A percentile compares a stretch with the other conserved stretches of the same genome.
phyloP scores from a whole-genome alignment of 140 eudicot species.

The Oenanthe javanica region DNA sequence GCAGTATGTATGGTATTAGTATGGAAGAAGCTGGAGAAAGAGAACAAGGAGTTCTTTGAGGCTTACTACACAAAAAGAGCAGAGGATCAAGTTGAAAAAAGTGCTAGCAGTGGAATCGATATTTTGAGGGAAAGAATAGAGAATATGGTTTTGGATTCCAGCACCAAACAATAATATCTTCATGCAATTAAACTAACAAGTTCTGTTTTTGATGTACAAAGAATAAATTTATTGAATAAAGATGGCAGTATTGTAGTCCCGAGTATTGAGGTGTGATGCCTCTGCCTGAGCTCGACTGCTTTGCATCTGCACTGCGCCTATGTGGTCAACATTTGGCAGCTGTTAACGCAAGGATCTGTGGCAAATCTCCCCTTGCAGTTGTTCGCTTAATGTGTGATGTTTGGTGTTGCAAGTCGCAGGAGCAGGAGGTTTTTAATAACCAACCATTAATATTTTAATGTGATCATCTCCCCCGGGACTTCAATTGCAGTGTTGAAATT shows the following conservation, averaged over 20 bases:
- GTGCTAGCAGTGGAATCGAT: not conserved
- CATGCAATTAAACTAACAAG: not conserved
- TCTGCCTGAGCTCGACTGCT: not conserved
- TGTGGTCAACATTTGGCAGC: not conserved
- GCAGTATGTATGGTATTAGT: slow-evolving; percentile 26
- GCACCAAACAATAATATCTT: not conserved
- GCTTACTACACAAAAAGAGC: slow-evolving; percentile 41
- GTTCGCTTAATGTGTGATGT: not conserved
- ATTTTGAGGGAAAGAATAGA: not conserved
- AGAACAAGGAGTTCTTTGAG: slow-evolving; percentile 70
- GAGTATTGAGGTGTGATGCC: not conserved
- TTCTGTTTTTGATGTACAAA: not conserved
- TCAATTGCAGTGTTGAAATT: too few relatives aligned
- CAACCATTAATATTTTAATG: not conserved
- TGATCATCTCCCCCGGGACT: not conserved
- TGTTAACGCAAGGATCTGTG: not conserved
- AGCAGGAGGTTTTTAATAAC: not conserved
- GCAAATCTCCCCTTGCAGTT: not conserved
- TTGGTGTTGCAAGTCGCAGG: not conserved
- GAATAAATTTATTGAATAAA: not conserved
- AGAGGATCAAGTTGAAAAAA: slow-evolving; percentile 19
- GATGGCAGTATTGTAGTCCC: not conserved
- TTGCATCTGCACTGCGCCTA: not conserved
- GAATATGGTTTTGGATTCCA: slow-evolving; percentile 3
- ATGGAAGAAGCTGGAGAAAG: slow-evolving; percentile 92